Evolutionary conservation across 1,284 basidiomycete genomes (phyloP).

Genomic region (Agroathelia rolfsii): DNA sequence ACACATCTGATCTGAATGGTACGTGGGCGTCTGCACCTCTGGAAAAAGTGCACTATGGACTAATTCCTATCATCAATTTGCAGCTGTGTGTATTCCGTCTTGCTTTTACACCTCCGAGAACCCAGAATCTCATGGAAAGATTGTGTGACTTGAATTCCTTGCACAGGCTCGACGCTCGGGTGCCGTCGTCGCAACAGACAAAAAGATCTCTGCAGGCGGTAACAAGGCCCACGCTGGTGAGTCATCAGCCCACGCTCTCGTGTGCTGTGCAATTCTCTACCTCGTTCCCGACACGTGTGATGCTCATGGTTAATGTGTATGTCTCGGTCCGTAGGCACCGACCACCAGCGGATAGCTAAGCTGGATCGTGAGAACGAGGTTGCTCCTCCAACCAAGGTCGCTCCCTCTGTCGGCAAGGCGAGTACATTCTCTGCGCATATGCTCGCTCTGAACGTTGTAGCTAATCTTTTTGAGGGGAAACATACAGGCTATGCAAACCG

Average conservation of each 20-base stretch:
- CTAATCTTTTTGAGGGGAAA: not conserved
- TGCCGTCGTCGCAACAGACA: conserved; percentile 68
- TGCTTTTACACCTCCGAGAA: not conserved
- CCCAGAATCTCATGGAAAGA: not conserved
- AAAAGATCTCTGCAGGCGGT: conserved; percentile 52
- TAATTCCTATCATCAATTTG: conserved; percentile 8
- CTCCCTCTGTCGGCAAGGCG: conserved; percentile 73
- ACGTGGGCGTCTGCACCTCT: conserved; percentile 16
- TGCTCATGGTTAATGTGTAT: conserved; percentile 3
- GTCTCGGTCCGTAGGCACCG: conserved; percentile 50
- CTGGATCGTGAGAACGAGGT: conserved; percentile 95
- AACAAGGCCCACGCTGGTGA: conserved; percentile 70
- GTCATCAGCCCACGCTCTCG: conserved; percentile 11
- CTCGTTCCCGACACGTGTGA: not conserved
- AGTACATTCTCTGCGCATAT: conserved; percentile 14
- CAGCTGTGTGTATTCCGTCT: conserved; percentile 35
- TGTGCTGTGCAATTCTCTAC: conserved; percentile 5
- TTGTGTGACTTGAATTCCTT: conserved; percentile 1
- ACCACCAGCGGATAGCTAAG: conserved; percentile 90
- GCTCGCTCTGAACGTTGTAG: conserved; percentile 4
- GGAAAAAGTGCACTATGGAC: conserved; percentile 4
- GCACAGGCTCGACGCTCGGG: conserved; percentile 60
- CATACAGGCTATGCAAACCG: conserved; percentile 71
- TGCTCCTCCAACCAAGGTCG: conserved; percentile 84
- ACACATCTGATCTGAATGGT: conserved; percentile 66